A percentile compares a stretch with the other conserved stretches of the same genome.
phyloP scores from a whole-genome alignment of 2,329 filamentous ascomycete genomes.

The Ascocoryne sarcoides region DNA sequence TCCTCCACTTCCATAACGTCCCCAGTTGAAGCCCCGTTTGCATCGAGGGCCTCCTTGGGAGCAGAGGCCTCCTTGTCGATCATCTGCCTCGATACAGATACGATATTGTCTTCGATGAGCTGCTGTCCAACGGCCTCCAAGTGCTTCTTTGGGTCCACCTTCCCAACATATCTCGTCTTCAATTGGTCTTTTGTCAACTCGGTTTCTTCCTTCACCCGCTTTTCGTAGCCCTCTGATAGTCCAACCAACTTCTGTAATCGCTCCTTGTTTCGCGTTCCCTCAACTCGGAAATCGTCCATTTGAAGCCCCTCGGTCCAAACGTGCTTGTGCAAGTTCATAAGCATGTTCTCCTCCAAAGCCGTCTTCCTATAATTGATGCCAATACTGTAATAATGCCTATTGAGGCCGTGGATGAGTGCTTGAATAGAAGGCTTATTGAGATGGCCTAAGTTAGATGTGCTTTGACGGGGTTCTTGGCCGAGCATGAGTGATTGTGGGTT shows the following conservation, averaged over 20 bases:
- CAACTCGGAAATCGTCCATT: conserved; percentile 89
- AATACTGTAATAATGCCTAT: conserved; percentile 98
- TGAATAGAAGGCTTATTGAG: conserved; percentile 99
- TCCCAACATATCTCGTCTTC: conserved; percentile 97
- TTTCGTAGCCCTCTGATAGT: conserved; percentile 93
- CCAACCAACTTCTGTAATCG: conserved; percentile 79
- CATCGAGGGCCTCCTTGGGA: conserved; percentile 55
- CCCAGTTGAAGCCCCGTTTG: conserved; percentile 35
- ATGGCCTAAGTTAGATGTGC: conserved; percentile 94
- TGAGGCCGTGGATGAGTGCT: conserved; percentile 93
- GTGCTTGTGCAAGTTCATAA: conserved; percentile 99
- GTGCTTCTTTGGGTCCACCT: conserved; percentile 99
- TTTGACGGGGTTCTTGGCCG: conserved; percentile 94
- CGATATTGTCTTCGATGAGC: conserved; percentile 98
- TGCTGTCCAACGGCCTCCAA: conserved; percentile 93
- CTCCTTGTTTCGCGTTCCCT: conserved; percentile 80
- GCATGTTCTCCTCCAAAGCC: conserved; percentile 95
- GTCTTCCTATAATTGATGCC: conserved; percentile 98
- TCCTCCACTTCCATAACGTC: conserved; percentile 28
- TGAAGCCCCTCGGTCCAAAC: conserved; percentile 97
- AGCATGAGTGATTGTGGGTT: conserved; percentile 97
- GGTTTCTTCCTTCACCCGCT: conserved; percentile 97
- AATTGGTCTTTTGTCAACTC: conserved; percentile 95
- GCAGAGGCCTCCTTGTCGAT: conserved; percentile 98
- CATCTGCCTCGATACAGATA: conserved; percentile 96